Base-by-base conservation (phyloP, 495 filamentous ascomycete species). In the Penicillium coffeae region DNA sequence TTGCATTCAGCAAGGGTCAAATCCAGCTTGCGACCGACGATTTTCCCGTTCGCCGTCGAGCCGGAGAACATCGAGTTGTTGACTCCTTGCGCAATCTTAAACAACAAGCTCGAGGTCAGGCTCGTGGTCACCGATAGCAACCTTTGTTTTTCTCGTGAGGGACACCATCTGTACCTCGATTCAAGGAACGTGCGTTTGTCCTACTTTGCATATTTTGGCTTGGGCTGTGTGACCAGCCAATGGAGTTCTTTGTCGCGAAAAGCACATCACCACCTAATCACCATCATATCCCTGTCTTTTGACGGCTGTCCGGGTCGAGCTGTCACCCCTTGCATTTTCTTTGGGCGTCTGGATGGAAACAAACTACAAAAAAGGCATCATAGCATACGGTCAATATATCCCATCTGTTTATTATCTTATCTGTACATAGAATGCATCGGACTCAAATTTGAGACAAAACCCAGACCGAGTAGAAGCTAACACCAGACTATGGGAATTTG, bases 51-150 rank as follows among this genome's bases (percentile, higher is more conserved):
- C 49, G 65, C 44, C 43, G 60, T 6, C 55, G 63, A 20, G 68
- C 64, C 12, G 63, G 70, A 16, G 69, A 74, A 32, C 63, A 70
- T 46, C 63, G 65, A 8, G 64, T 73, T 7, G 68, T 54, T 13
- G 65, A 62, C 43, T 64, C 59, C 27, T 72, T 69, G 70, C 70
- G 72, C 46, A 52, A 73, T 20, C 64, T 72, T 48, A 70, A 63
- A 47, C 59, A 71, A 21, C 69, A 70, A 51, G 66, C 68, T 47
- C 60, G 66, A 50, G 64, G 63, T 39, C 69, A 70, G 50, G 66
- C 68, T 47, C 60, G 66, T 49, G 64, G 63, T 39, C 14, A 33
- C 38, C 34, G 47, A 19, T 27, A 13, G 18, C 14, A n/a, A 38
- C 18, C 39, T 35, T 13, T 22, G 34, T 15, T 22, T 27, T 13